These are phyloP conservation scores for Komagataella phaffii DNA, from an alignment of 805 yeast species.

Conservation along the genomic window DNA sequence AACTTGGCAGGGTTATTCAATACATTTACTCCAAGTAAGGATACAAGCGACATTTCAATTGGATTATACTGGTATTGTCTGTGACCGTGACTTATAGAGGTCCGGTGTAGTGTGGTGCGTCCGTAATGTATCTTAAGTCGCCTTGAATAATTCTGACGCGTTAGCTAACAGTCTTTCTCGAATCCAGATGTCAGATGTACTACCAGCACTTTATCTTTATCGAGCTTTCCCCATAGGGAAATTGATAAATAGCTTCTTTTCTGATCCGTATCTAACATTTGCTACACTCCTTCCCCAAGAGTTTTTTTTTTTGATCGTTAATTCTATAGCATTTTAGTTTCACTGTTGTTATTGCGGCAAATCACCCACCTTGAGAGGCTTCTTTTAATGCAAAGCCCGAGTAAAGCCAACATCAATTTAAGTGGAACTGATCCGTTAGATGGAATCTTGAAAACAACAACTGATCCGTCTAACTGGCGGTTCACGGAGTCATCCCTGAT, in stretches of 20 bases:
- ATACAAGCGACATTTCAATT: constrained; percentile 73
- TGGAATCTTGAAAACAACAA: neutral
- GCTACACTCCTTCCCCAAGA: neutral
- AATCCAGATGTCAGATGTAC: neutral
- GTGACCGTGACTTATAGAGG: neutral
- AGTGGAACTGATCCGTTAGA: neutral
- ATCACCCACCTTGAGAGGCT: neutral
- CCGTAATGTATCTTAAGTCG: neutral
- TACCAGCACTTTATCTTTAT: neutral
- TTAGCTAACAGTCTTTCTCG: neutral
- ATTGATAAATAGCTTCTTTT: neutral
- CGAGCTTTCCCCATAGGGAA: neutral
- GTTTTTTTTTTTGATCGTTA: neutral
- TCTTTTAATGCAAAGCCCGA: neutral
- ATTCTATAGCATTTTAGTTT: neutral
- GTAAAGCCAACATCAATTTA: neutral
- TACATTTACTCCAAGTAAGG: constrained; percentile 82
- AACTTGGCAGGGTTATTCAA: constrained; percentile 92
- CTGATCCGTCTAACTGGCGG: constrained; percentile 30
- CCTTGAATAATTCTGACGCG: neutral
- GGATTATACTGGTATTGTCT: constrained; percentile 18
- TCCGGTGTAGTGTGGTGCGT: neutral
- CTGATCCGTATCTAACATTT: neutral
- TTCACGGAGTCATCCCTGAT: constrained; percentile 42
- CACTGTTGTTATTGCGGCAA: neutral